Conservation (phyloP, 495 filamentous ascomycete genomes). For the Clavariopsis aquatica region DNA sequence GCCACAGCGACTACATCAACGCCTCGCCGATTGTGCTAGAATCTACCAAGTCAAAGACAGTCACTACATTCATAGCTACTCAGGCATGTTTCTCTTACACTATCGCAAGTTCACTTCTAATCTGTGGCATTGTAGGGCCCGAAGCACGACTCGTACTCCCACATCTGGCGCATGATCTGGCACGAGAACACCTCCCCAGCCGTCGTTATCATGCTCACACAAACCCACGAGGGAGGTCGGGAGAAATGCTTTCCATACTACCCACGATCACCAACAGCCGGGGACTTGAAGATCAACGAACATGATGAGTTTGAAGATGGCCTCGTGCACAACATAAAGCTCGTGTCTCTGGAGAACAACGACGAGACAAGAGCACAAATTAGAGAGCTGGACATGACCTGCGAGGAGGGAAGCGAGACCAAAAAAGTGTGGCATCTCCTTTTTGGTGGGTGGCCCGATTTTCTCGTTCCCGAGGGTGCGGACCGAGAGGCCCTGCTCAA, state of each 20-base stretch:
- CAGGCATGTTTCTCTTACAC: slow-evolving; percentile 50
- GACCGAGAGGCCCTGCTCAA: slow-evolving; percentile 77
- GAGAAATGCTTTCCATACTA: slow-evolving; percentile 96
- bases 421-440: slow-evolving; percentile 86
- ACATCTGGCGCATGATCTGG: slow-evolving; percentile 96
- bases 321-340: slow-evolving; percentile 56
- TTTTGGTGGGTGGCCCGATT: slow-evolving; percentile 94
- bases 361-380: slow-evolving; percentile 55
- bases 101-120: background rate
- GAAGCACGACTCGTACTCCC: slow-evolving; percentile 66
- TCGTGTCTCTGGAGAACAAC: slow-evolving; percentile 53
- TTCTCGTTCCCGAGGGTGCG: slow-evolving; percentile 77
- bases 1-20: slow-evolving; percentile 90
- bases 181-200: slow-evolving; percentile 76
- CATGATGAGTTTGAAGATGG: slow-evolving; percentile 64
- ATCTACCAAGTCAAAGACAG: slow-evolving; percentile 54
- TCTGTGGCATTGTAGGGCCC: slow-evolving; percentile 63
- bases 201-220: slow-evolving; percentile 95
- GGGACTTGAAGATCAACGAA: slow-evolving; percentile 57
- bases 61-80: slow-evolving; percentile 66
- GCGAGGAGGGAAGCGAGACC: slow-evolving; percentile 60
- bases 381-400: slow-evolving; percentile 56
- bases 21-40: slow-evolving; percentile 80
- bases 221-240: slow-evolving; percentile 75
- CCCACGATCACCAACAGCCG: slow-evolving; percentile 59